Evolutionary conservation across 1,284 basidiomycete species (phyloP).

Genomic region (Cerioporus squamosus): DNA sequence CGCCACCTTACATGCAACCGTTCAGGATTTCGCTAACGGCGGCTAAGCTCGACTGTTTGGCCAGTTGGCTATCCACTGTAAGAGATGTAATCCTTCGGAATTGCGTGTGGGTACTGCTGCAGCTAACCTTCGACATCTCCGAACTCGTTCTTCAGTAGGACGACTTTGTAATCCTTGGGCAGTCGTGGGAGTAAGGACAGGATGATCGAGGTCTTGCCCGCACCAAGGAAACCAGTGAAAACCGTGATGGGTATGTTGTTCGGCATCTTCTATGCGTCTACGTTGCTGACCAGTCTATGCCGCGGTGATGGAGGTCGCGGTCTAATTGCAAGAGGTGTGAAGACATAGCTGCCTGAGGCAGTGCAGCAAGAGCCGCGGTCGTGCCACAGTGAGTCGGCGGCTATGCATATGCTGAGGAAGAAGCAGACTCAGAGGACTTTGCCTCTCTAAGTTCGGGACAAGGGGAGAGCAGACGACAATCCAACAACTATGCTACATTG

Average conservation of each 20-base stretch:
- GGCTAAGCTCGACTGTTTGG: constrained; percentile 78
- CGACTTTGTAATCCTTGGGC: constrained; percentile 82
- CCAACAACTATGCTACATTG: constrained; percentile 12
- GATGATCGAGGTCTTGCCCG: constrained; percentile 75
- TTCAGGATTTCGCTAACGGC: constrained; percentile 92
- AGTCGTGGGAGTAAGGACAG: constrained; percentile 81
- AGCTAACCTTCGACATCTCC: constrained; percentile 76
- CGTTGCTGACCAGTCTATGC: too few species aligned
- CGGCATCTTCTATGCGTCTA: too few species aligned
- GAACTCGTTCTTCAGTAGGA: constrained; percentile 89
- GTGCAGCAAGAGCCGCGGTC: too few species aligned
- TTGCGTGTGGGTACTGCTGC: too few species aligned
- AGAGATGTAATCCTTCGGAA: neutral
- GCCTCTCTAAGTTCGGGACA: too few species aligned
- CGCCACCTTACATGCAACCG: constrained; percentile 77
- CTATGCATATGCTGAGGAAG: too few species aligned
- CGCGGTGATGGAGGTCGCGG: neutral
- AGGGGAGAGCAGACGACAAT: neutral
- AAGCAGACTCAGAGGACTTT: too few species aligned
- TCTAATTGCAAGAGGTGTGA: too few species aligned
- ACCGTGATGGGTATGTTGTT: constrained; percentile 76
- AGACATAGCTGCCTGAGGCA: too few species aligned
- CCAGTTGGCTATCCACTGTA: constrained; percentile 86
- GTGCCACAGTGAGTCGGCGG: too few species aligned
- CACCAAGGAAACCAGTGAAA: constrained; percentile 83